A percentile compares a stretch with the other conserved stretches of the same genome.
These are phyloP conservation scores for Cyberlindnera japonica DNA, from an alignment of 805 yeast genomes.

Conservation along the genomic window DNA sequence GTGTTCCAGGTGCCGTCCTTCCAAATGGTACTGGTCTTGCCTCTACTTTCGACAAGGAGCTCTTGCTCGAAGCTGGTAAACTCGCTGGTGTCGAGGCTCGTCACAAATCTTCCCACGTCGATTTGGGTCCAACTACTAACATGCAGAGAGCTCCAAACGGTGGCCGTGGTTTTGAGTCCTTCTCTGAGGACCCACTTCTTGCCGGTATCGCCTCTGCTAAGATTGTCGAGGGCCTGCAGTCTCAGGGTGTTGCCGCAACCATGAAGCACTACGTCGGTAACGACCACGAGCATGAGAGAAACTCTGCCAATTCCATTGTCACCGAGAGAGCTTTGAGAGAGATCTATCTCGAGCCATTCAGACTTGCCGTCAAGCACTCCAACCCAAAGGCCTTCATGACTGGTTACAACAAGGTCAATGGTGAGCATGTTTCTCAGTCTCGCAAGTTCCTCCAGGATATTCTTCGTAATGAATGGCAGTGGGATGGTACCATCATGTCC, in stretches of 20 bases:
- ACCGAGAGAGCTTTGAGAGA: constrained; percentile 63
- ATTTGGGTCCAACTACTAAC: constrained; percentile 49
- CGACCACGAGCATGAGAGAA: constrained; percentile 57
- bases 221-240: constrained; percentile 53
- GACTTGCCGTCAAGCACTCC: constrained; percentile 50
- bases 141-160: constrained; percentile 57
- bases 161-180: constrained; percentile 61
- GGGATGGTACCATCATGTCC: constrained; percentile 53
- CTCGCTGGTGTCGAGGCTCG: constrained; percentile 54
- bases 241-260: constrained; percentile 47
- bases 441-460: constrained; percentile 41
- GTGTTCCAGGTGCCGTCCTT: constrained; percentile 53
- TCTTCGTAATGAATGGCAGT: constrained; percentile 54
- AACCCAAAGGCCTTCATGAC: constrained; percentile 59
- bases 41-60: constrained; percentile 49
- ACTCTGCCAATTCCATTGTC: constrained; percentile 43
- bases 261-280: constrained; percentile 63
- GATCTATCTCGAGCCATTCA: constrained; percentile 60
- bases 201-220: constrained; percentile 46
- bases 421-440: constrained; percentile 51
- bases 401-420: constrained; percentile 60
- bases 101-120: constrained; percentile 48
- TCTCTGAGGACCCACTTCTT: constrained; percentile 56
- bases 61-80: constrained; percentile 46
- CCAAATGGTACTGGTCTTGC: constrained; percentile 59